Percentiles rank a stretch among this genome's conserved stretches.
Evolutionary conservation across 495 filamentous ascomycete species (phyloP).

Genomic region (Tuber melanosporum): DNA sequence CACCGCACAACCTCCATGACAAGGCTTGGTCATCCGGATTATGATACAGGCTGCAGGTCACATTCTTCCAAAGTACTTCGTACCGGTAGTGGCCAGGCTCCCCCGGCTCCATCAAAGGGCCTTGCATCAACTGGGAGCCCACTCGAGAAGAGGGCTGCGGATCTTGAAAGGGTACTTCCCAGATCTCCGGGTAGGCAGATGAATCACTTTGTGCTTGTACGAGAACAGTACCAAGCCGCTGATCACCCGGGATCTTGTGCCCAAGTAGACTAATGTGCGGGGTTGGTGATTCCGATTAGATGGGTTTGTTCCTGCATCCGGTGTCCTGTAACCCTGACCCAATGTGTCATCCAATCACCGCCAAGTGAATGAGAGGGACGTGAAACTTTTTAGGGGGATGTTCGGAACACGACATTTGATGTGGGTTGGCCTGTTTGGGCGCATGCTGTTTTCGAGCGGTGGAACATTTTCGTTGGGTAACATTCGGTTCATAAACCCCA

Average conservation of each 20-base stretch:
- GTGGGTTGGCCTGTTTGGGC: too few species aligned
- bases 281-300: not conserved
- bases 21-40: not conserved
- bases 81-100: not conserved
- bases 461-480: too few species aligned
- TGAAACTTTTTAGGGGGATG: not conserved
- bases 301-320: not conserved
- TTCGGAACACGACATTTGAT: too few species aligned
- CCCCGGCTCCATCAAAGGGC: not conserved
- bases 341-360: not conserved
- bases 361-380: not conserved
- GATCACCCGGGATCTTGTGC: not conserved
- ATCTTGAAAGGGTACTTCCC: not conserved
- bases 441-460: too few species aligned
- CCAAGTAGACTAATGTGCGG: not conserved
- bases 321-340: not conserved
- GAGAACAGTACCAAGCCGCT: not conserved
- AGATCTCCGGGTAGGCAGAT: not conserved
- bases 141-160: not conserved
- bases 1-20: not conserved
- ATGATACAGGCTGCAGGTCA: not conserved
- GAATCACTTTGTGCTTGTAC: too few species aligned
- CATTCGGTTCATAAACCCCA: too few species aligned
- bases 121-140: not conserved
- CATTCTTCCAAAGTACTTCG: not conserved